Percentiles rank a stretch among this genome's conserved stretches.
phyloP scores from a whole-genome alignment of 164 flowering plant genomes.

The Warburgia ugandensis region DNA sequence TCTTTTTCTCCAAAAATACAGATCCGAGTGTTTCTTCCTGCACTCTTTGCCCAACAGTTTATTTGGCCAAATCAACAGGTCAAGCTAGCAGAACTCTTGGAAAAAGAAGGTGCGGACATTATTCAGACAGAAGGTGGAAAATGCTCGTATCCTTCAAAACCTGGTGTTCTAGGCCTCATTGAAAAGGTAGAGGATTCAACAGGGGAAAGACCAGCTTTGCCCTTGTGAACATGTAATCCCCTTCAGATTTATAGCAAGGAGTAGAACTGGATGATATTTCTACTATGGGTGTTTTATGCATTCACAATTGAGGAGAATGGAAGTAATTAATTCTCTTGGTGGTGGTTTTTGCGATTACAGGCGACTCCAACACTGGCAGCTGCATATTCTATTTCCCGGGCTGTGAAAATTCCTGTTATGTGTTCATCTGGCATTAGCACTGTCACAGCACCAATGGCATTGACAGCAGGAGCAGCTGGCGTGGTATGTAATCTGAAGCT shows the following conservation, averaged over 20 bases:
- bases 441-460: conserved; percentile 85
- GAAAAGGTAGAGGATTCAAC: conserved; percentile 63
- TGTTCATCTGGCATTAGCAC: conserved; percentile 82
- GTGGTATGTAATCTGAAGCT: conserved; percentile 55
- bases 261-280: no score
- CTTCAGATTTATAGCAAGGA: no score
- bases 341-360: conserved; percentile 20
- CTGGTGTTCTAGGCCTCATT: conserved; percentile 75
- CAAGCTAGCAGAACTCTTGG: conserved; percentile 72
- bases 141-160: conserved; percentile 57
- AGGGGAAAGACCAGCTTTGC: no score
- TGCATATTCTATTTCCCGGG: conserved; percentile 78
- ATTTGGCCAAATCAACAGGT: no score
- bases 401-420: conserved; percentile 74
- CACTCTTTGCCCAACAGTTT: no score
- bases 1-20: not conserved
- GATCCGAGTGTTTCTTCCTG: no score
- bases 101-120: conserved; percentile 75
- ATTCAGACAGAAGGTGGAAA: conserved; percentile 91
- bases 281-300: not conserved
- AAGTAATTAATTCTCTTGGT: not conserved
- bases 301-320: no score
- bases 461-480: conserved; percentile 87
- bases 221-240: no score
- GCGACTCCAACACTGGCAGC: conserved; percentile 82